Base-by-base conservation (phyloP, 768 basidiomycete genomes). In the Termitomyces sp. region DNA sequence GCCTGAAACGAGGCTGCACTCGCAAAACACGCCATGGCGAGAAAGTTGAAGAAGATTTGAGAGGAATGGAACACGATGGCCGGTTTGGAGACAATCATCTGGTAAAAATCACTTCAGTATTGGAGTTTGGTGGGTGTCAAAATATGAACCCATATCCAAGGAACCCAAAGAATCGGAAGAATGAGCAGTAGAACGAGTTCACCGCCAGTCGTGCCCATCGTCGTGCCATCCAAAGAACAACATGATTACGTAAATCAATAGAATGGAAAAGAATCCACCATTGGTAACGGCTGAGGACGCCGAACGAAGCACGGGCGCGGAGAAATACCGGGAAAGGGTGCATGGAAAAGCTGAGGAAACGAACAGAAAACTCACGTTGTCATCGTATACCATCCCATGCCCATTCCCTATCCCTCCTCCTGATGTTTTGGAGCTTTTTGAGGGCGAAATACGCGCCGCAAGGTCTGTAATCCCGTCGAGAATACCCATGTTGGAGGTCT, bases 1-100 rank as follows among this genome's bases (percentile, higher is more conserved):
- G 91, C 86, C 65, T 98, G 95, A 71, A 96, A 98, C 22, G 79
- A 76, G 0, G 95, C 95, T 4, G 94, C 90, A 64, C 89, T 87
- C 8, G 91, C 95, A 65, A 93, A 94, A 68, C 93, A 95, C 47
- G 88, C 89, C 85, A 96, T 89, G 13, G 92, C 85, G 46, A 98
- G 81, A 68, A 98, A 97, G 70, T 89, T 88, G 85, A 96, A 94
- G 79, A 98, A 95, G 54, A 85, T 81, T 76, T 96, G 90, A 3
- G 83, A 85, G 32, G 82, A 70, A 69, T 90, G 85, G 68, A 87
- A 86, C 55, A 92, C 79, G 68, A 93, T 89, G 60, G 86, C 79
- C 7, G 89, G 87, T 76, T 92, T 93, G 24, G 90, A 87, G 46
- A 93, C 84, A 64, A 93, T 93, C 89, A 93, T 91, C 92, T 93